phyloP scores from a whole-genome alignment of 345 rosid genomes.

The Nasturtium officinale region DNA sequence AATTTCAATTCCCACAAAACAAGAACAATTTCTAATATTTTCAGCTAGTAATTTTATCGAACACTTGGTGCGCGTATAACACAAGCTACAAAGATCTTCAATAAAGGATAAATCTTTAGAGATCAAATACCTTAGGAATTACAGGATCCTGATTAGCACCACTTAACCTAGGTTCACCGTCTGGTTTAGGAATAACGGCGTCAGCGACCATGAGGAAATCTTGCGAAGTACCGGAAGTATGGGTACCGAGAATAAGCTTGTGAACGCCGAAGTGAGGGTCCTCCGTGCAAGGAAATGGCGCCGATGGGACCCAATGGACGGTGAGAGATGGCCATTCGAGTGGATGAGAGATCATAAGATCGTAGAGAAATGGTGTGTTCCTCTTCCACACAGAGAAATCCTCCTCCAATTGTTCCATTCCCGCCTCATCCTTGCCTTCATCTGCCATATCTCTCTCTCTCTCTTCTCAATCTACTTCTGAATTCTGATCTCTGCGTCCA shows the following conservation, averaged over 20 bases:
- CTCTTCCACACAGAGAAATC: slow-evolving; percentile 88
- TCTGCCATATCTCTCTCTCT: slow-evolving; percentile 33
- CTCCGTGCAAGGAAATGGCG: slow-evolving; percentile 48
- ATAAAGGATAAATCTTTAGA: not conserved
- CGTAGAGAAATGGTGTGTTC: slow-evolving; percentile 89
- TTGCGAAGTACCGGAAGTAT: slow-evolving; percentile 71
- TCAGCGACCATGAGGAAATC: slow-evolving; percentile 86
- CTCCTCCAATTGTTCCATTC: slow-evolving; percentile 65
- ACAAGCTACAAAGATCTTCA: not conserved
- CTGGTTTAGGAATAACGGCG: slow-evolving; percentile 58
- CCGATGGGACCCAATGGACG: slow-evolving; percentile 83
- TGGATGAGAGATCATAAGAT: slow-evolving; percentile 79
- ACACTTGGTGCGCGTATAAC: slow-evolving; percentile 41
- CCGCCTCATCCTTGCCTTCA: slow-evolving; percentile 50
- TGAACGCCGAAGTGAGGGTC: slow-evolving; percentile 62
- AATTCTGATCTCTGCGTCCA: not conserved
- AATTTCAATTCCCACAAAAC: not conserved
- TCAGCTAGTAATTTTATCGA: slow-evolving; percentile 40
- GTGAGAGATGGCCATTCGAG: slow-evolving; percentile 97
- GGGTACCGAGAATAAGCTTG: slow-evolving; percentile 79
- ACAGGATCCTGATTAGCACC: slow-evolving; percentile 47
- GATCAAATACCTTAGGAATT: slow-evolving; percentile 58
- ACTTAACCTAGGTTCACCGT: slow-evolving; percentile 43
- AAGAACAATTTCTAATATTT: not conserved
- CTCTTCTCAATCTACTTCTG: not conserved